Base-by-base conservation (phyloP, 306 rosid genomes). In the Cicer yamashitae region DNA sequence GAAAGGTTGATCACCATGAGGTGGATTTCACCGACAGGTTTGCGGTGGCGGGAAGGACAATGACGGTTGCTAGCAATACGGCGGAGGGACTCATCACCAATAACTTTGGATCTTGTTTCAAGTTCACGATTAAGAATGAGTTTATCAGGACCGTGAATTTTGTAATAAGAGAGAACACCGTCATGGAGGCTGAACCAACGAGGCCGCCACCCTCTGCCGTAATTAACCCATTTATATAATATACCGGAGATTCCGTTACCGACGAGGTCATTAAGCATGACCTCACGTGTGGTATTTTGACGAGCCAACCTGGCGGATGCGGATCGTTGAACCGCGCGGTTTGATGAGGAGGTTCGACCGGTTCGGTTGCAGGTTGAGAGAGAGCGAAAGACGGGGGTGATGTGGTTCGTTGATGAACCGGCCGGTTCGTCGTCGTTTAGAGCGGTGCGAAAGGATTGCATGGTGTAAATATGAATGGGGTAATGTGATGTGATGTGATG, bases 201-300 rank as follows among this genome's bases (percentile, higher is more conserved):
- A 0, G 88, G 88, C 1, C 87, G 74, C 90, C 88, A 84, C 0
- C 90, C 90, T 3, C 86, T 77, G 2, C 90, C 88, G 15, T 87
- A 87, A 69, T 84, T 87, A 9, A 87, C 82, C 90, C 88, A 87
- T 70, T 84, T 87, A 56, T 87, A 39, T 0, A 84, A 45, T 5
- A 84, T 77, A 2, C 90, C 88, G 0, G 88, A 84, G 30, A 87
- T 70, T 4, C 90, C 90, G 13, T 70, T 65, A 3, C 90, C 88
- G 3, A 84, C 83, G 11, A 87, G 68, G 63, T 87, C 88, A 6
- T 84, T 77, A 0, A 87, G 73, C 74, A 70, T 71, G 6, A 82
- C 70, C 53, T 86, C 88, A 1, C 72, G 81, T 1, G 77, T 13
- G 22, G 77, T 56, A 70, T 12, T 50, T 38, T 76, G 78, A 10